These are phyloP conservation scores for Pythium dissimile DNA, from an alignment of 352 stramenopile species.

Conservation along the genomic window DNA sequence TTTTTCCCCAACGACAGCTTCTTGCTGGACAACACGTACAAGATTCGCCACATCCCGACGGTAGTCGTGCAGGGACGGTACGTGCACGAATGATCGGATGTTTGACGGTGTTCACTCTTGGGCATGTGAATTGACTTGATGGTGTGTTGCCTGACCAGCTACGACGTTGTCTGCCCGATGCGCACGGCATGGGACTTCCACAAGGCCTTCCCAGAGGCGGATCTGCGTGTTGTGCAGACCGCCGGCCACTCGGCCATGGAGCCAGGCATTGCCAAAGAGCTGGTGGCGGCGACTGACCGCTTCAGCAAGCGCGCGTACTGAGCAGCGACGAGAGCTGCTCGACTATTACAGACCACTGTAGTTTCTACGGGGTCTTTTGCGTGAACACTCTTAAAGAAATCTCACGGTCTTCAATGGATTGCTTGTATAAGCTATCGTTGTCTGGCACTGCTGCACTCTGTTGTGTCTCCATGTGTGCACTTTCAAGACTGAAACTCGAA, in stretches of 20 bases:
- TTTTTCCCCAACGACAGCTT: slow-evolving; percentile 89
- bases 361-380: too few relatives aligned
- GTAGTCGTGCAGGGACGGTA: slow-evolving; percentile 90
- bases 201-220: slow-evolving; percentile 42
- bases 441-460: neutral
- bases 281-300: slow-evolving; percentile 35
- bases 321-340: neutral
- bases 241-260: slow-evolving; percentile 48
- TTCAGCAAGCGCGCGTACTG: slow-evolving; percentile 22
- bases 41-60: slow-evolving; percentile 90
- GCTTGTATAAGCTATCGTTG: neutral
- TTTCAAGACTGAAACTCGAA: neutral
- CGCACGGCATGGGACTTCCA: slow-evolving; percentile 65
- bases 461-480: neutral
- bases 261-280: slow-evolving; percentile 39
- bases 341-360: too few relatives aligned
- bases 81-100: neutral
- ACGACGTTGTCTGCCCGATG: slow-evolving; percentile 73
- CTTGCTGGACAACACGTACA: slow-evolving; percentile 85
- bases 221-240: slow-evolving; percentile 45
- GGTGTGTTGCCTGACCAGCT: slow-evolving; percentile 14
- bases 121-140: too few relatives aligned
- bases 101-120: neutral
- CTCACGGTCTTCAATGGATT: neutral
- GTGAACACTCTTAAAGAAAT: neutral